Percentiles rank a stretch among this genome's conserved stretches.
phyloP scores from a whole-genome alignment of 2,329 filamentous ascomycete genomes.

The Venturia asperata region DNA sequence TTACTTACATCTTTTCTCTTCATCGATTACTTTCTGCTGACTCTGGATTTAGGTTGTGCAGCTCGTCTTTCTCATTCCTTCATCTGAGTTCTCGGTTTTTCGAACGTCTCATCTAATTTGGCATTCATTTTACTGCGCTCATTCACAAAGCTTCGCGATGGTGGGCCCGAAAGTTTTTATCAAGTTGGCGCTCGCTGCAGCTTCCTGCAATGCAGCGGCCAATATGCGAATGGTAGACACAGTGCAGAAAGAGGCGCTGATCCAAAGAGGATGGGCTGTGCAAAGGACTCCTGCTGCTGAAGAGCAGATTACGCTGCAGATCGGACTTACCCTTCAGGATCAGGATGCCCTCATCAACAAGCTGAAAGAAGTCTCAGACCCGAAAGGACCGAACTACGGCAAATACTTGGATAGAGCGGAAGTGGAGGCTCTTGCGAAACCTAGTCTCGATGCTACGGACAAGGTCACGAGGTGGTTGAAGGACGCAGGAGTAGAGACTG shows the following conservation, averaged over 20 bases:
- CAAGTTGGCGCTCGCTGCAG: not conserved
- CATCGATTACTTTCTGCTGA: not conserved
- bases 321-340: constrained; percentile 29
- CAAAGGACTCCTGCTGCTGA: constrained; percentile 16
- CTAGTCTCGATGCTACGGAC: constrained; percentile 32
- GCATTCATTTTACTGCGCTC: not conserved
- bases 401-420: constrained; percentile 41
- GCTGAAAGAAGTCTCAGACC: constrained; percentile 40
- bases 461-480: constrained; percentile 41
- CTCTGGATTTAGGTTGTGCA: not conserved
- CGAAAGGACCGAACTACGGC: constrained; percentile 42
- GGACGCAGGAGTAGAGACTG: constrained; percentile 29
- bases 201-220: constrained; percentile 4
- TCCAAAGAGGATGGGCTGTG: constrained; percentile 15
- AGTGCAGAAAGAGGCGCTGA: constrained; percentile 7
- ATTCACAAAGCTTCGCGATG: not conserved
- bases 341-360: constrained; percentile 34
- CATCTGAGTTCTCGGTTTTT: not conserved
- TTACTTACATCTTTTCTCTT: not conserved
- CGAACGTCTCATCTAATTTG: not conserved
- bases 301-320: constrained; percentile 27
- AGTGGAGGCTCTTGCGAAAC: constrained; percentile 39
- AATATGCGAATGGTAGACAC: constrained; percentile 19
- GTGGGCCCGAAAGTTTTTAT: not conserved
- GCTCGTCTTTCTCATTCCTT: not conserved